Percentiles rank a stretch among this genome's conserved stretches.
Evolutionary conservation across 1,284 basidiomycete genomes (phyloP).

Genomic region (Ganoderma leucocontextum): DNA sequence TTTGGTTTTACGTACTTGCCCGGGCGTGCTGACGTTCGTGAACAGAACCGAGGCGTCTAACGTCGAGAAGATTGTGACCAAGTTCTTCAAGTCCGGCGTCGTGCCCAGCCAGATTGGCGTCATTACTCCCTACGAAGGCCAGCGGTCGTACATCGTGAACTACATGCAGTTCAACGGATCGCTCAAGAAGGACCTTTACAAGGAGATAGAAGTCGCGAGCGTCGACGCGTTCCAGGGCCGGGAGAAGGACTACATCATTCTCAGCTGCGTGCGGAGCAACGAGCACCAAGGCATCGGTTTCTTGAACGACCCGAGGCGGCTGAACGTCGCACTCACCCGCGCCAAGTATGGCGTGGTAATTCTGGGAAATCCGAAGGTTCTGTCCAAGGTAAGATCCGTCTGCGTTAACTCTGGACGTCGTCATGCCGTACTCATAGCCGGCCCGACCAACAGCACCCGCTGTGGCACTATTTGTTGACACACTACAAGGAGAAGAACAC

Average conservation of each 20-base stretch:
- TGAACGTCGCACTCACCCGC: constrained; percentile 97
- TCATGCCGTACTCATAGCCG: constrained; percentile 64
- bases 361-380: constrained; percentile 96
- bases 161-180: constrained; percentile 99
- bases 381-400: constrained; percentile 85
- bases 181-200: constrained; percentile 98
- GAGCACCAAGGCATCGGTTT: constrained; percentile 99
- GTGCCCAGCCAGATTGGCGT: constrained; percentile 96
- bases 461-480: constrained; percentile 98
- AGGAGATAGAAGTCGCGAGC: constrained; percentile 98
- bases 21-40: constrained; percentile 28
- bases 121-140: constrained; percentile 99
- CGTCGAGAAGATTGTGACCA: constrained; percentile 99
- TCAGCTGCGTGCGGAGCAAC: constrained; percentile 98
- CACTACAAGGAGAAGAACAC: constrained; percentile 98
- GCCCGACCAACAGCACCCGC: constrained; percentile 75
- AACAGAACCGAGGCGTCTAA: constrained; percentile 96
- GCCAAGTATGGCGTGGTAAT: constrained; percentile 99
- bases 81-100: constrained; percentile 99
- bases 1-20: constrained; percentile 26
- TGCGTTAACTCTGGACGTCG: constrained; percentile 88
- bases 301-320: constrained; percentile 95
- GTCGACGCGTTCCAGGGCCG: constrained; percentile 99
- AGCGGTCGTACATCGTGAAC: constrained; percentile 98
- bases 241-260: constrained; percentile 99